These are phyloP conservation scores for Calonectria henricotiae DNA, from an alignment of 2,329 filamentous ascomycete genomes.

Conservation along the genomic window DNA sequence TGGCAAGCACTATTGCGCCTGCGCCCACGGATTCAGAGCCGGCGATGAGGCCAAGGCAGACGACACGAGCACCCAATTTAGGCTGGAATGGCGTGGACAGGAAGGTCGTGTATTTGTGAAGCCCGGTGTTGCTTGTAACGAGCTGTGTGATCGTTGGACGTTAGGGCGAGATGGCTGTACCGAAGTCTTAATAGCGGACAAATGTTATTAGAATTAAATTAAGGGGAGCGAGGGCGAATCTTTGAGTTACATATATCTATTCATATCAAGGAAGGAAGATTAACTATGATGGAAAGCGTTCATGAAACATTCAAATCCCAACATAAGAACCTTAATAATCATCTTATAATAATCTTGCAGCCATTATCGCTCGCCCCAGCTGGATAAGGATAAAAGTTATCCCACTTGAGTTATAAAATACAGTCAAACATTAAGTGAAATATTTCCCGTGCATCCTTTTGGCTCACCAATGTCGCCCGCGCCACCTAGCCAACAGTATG, in stretches of 20 bases:
- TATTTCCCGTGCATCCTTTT: too few species aligned
- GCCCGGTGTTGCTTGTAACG: constrained; percentile 7
- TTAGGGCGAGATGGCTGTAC: constrained; percentile 19
- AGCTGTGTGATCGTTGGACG: constrained; percentile 18
- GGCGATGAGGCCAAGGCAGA: neutral
- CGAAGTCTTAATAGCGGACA: neutral
- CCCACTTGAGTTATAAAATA: too few species aligned
- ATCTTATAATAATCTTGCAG: too few species aligned
- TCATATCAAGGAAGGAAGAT: neutral
- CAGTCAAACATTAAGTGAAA: too few species aligned
- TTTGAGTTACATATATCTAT: neutral
- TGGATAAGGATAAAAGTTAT: too few species aligned
- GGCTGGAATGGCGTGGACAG: neutral
- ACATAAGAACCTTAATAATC: too few species aligned
- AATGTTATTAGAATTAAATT: neutral
- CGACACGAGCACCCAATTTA: constrained; percentile 7
- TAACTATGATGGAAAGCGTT: neutral
- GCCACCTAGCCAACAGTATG: too few species aligned
- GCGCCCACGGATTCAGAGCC: constrained; percentile 19
- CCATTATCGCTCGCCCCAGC: too few species aligned
- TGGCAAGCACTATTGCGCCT: constrained; percentile 11
- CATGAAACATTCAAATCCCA: too few species aligned
- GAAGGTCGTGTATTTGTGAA: constrained; percentile 21
- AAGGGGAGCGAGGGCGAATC: neutral
- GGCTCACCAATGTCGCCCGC: too few species aligned